Evolutionary conservation across 805 yeast species (phyloP).

Genomic region (Candida argentea): DNA sequence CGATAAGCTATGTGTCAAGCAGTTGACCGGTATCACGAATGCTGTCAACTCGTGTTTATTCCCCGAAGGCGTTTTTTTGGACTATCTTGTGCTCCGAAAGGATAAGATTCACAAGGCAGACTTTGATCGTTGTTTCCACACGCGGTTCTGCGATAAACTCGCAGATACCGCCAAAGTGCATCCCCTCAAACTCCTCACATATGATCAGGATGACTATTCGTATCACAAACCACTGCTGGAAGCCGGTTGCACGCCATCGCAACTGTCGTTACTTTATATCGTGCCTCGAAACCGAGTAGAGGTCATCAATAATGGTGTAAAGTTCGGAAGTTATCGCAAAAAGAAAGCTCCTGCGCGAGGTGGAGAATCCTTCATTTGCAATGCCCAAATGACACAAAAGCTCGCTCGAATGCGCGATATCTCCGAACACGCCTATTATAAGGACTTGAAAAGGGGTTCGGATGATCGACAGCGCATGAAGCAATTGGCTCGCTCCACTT

Average conservation of each 20-base stretch:
- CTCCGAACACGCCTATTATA: slow-evolving; percentile 2
- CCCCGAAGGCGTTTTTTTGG: slow-evolving; percentile 29
- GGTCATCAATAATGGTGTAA: slow-evolving; percentile 48
- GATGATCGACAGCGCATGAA: slow-evolving; percentile 20
- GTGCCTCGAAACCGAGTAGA: slow-evolving; percentile 16
- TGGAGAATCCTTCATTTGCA: slow-evolving; percentile 34
- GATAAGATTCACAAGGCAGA: slow-evolving; percentile 16
- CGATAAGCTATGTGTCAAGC: slow-evolving; percentile 67
- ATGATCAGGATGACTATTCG: slow-evolving; percentile 11
- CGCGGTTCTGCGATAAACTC: slow-evolving; percentile 9
- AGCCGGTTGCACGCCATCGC: slow-evolving; percentile 15
- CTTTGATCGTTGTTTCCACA: slow-evolving; percentile 32
- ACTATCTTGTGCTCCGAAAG: slow-evolving; percentile 40
- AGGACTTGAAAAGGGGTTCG: slow-evolving; percentile 10
- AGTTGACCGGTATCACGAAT: slow-evolving; percentile 45
- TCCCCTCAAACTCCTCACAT: slow-evolving; percentile 13
- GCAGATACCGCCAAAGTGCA: slow-evolving; percentile 6
- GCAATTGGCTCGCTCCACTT: slow-evolving; percentile 12
- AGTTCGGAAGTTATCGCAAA: slow-evolving; percentile 45
- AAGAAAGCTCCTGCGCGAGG: slow-evolving; percentile 32
- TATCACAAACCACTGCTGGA: slow-evolving; percentile 13
- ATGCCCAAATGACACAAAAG: slow-evolving; percentile 11
- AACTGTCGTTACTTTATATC: slow-evolving; percentile 19
- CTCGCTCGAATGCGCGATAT: slow-evolving; percentile 1
- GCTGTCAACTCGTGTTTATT: slow-evolving; percentile 27